Conservation (phyloP, 208 protist species). For the Trypanosoma rangeli region DNA sequence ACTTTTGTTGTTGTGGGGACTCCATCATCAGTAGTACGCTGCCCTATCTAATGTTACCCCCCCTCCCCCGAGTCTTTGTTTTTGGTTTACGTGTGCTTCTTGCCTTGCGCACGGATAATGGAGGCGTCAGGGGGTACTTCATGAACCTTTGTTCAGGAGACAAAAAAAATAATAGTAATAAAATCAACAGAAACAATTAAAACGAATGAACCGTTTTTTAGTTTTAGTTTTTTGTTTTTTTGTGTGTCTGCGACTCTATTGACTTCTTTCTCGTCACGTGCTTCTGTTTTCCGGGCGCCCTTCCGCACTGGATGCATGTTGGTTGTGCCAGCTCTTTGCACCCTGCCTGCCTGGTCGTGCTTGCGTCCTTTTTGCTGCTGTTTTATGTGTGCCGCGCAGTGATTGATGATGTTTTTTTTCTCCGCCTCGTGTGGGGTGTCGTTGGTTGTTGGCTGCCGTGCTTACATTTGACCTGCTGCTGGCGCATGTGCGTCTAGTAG, state of each 20-base stretch:
- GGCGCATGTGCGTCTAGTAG: too few species aligned
- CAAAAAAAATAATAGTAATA: constrained; percentile 1
- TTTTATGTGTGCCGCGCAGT: too few species aligned
- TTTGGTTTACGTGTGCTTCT: not conserved
- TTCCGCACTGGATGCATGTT: too few species aligned
- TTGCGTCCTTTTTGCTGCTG: too few species aligned
- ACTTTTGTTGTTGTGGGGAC: not conserved
- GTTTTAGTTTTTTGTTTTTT: constrained; percentile 11
- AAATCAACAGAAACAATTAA: not conserved
- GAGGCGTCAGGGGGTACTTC: not conserved
- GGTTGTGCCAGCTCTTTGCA: too few species aligned
- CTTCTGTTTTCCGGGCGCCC: too few species aligned
- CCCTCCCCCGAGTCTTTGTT: not conserved
- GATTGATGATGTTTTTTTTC: too few species aligned
- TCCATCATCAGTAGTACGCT: not conserved
- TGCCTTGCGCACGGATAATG: not conserved
- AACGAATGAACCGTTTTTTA: too few species aligned
- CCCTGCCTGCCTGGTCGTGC: too few species aligned
- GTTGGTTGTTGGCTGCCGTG: too few species aligned
- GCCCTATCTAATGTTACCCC: not conserved
- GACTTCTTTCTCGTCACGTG: not conserved
- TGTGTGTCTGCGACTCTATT: not conserved
- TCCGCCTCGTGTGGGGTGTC: too few species aligned
- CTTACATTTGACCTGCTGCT: too few species aligned
- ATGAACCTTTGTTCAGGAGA: not conserved